Conservation (phyloP, 2,329 filamentous ascomycete species). For the Bipolaris victoriae region DNA sequence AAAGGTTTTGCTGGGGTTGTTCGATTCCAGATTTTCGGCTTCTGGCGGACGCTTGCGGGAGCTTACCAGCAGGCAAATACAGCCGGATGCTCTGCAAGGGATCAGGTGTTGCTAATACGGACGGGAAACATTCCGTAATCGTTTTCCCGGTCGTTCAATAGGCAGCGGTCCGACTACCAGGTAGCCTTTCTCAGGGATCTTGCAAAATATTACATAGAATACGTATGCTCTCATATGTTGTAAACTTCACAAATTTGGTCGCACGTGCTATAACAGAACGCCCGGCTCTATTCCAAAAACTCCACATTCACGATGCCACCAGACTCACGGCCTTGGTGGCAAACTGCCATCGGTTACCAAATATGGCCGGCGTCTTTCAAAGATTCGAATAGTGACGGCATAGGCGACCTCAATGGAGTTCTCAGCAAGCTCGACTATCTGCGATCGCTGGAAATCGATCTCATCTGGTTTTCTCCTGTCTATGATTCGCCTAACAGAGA, state of each 20-base stretch:
- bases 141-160: not conserved
- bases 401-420: constrained; percentile 59
- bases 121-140: too few species aligned
- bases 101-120: too few species aligned
- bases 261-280: not conserved
- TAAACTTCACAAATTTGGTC: not conserved
- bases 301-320: not conserved
- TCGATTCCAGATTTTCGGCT: too few species aligned
- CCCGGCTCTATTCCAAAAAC: not conserved
- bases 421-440: constrained; percentile 60
- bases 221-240: not conserved
- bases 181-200: not conserved
- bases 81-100: too few species aligned
- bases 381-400: constrained; percentile 61
- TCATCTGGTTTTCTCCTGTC: constrained; percentile 72
- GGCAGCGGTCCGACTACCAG: not conserved
- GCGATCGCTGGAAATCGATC: constrained; percentile 63
- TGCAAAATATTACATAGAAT: not conserved
- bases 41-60: too few species aligned
- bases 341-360: constrained; percentile 10
- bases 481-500: constrained; percentile 69
- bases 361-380: constrained; percentile 46
- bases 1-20: too few species aligned
- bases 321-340: not conserved
- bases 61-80: too few species aligned